Evolutionary conservation across 352 stramenopile genomes (phyloP).

Genomic region (Elongisporangium anandrum): DNA sequence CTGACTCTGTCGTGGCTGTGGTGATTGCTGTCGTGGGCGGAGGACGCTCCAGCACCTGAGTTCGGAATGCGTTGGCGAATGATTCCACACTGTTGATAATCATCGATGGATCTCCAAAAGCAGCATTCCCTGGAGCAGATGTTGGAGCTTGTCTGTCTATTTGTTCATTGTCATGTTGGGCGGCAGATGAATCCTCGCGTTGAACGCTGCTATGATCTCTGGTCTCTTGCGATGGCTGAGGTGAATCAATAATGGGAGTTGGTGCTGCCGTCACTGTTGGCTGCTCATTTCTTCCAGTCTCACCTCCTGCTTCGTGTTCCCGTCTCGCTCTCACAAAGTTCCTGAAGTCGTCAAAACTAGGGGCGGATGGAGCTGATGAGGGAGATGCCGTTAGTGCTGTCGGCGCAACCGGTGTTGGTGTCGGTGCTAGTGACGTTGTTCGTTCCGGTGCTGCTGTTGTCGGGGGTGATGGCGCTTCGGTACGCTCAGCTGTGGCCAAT

Average conservation of each 20-base stretch:
- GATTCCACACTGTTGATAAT: neutral
- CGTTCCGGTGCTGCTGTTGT: neutral
- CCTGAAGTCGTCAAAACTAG: neutral
- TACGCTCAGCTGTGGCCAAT: neutral
- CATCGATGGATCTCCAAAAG: neutral
- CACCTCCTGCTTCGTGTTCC: neutral
- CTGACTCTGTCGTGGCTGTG: neutral
- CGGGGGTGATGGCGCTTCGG: neutral
- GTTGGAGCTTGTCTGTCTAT: neutral
- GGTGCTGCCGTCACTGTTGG: neutral
- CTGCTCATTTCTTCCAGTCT: neutral
- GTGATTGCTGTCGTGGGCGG: neutral
- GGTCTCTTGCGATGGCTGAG: no score
- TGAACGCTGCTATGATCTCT: neutral
- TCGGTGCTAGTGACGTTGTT: neutral
- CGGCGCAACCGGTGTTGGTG: neutral
- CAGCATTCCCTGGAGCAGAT: neutral
- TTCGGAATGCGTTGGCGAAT: neutral
- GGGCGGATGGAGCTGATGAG: neutral
- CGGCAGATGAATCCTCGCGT: neutral
- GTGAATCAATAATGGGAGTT: neutral
- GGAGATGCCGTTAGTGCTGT: neutral
- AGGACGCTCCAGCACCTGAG: neutral
- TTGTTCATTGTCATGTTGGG: constrained; percentile 4
- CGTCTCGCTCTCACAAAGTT: neutral